Conservation (phyloP, 768 basidiomycete species). For the Imleria badia region DNA sequence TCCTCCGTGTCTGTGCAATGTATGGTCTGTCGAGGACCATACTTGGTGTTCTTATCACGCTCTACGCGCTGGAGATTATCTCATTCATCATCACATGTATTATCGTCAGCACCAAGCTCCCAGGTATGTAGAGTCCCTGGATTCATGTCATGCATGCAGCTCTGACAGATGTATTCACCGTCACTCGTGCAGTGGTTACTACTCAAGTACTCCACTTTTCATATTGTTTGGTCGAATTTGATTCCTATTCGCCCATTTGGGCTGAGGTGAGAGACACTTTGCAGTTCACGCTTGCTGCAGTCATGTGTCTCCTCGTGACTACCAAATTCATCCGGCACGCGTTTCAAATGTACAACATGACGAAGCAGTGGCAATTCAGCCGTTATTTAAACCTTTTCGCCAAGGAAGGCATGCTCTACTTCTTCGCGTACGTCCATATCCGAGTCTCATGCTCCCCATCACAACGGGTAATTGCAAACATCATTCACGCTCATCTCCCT, state of each 20-base stretch:
- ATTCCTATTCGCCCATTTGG: background rate
- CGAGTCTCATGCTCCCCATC: background rate
- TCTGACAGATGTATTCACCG: background rate
- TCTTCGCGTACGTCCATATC: constrained; percentile 4
- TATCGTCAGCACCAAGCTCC: background rate
- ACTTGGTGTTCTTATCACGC: constrained; percentile 3
- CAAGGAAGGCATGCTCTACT: constrained; percentile 5
- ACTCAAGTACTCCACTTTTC: background rate
- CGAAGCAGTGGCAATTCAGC: background rate
- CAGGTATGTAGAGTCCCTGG: background rate
- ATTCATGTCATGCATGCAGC: background rate
- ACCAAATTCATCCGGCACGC: background rate
- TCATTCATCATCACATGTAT: background rate
- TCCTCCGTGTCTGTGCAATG: constrained; percentile 12
- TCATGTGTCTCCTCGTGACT: background rate
- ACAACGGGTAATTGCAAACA: background rate
- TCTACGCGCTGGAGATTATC: background rate
- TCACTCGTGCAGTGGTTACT: background rate
- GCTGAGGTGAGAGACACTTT: background rate
- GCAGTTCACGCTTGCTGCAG: background rate
- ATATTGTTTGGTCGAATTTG: background rate
- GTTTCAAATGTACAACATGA: background rate
- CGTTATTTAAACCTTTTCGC: constrained; percentile 1
- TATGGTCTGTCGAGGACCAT: constrained; percentile 6
- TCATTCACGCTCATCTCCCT: background rate